A percentile compares a stretch with the other conserved stretches of the same genome.
Conservation (phyloP, 1,139 yeast genomes). For the Blastobotrys ciferrii region DNA sequence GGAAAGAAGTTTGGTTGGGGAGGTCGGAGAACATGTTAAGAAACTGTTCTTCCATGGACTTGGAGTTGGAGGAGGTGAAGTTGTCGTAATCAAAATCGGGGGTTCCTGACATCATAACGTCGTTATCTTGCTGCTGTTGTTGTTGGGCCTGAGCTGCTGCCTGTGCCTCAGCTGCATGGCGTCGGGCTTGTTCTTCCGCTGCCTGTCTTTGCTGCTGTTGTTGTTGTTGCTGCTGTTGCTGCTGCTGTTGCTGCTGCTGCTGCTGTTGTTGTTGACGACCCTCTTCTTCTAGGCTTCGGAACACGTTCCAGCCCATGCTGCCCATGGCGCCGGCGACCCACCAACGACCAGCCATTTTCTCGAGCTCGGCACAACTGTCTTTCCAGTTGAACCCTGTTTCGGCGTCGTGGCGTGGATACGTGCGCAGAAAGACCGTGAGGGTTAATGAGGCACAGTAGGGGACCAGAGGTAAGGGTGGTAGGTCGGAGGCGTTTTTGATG, state of each 20-base stretch:
- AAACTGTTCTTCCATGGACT: conserved; percentile 31
- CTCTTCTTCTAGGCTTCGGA: conserved; percentile 29
- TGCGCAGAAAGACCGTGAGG: conserved; percentile 36
- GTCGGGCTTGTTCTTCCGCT: too few relatives aligned
- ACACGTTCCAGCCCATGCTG: conserved; percentile 37
- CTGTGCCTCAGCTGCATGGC: conserved; percentile 9
- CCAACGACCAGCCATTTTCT: conserved; percentile 35
- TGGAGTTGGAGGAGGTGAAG: not conserved
- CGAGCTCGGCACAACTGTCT: conserved; percentile 32
- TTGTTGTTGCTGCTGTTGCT: conserved; percentile 1
- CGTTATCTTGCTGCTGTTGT: conserved; percentile 1
- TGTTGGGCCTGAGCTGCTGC: conserved; percentile 7
- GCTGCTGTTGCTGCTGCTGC: conserved; percentile 11
- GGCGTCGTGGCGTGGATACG: conserved; percentile 33
- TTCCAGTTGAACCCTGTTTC: conserved; percentile 33
- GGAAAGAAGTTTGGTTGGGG: conserved; percentile 38
- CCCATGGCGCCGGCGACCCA: conserved; percentile 42
- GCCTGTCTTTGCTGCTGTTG: conserved; percentile 2
- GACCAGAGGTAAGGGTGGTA: conserved; percentile 36
- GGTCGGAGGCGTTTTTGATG: conserved; percentile 24
- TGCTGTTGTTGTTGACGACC: conserved; percentile 6
- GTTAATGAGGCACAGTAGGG: conserved; percentile 39
- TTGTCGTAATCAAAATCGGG: not conserved
- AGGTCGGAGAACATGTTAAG: conserved; percentile 37
- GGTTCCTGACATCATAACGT: conserved; percentile 1